Evolutionary conservation across 75 land plant species (phyloP).

Genomic region (Pinus taeda): DNA sequence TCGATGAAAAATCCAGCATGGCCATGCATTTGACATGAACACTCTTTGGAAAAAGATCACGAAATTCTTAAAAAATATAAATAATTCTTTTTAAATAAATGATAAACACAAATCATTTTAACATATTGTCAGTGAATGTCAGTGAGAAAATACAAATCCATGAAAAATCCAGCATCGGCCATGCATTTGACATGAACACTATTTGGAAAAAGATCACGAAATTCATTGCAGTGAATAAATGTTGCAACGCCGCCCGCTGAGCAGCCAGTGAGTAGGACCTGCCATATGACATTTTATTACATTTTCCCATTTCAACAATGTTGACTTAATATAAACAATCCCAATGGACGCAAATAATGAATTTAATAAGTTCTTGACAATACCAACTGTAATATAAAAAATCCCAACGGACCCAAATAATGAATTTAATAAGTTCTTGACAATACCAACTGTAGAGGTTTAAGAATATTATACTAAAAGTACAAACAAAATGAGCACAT

Average conservation of each 20-base stretch:
- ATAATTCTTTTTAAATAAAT: neutral
- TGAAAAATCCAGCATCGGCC: conserved; percentile 85
- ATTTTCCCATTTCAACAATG: neutral
- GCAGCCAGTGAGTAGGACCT: conserved; percentile 84
- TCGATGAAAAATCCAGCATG: conserved; percentile 85
- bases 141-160: conserved; percentile 47
- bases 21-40: conserved; percentile 73
- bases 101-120: too few relatives aligned
- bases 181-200: conserved; percentile 69
- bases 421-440: too few relatives aligned
- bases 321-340: too few relatives aligned
- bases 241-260: conserved; percentile 83
- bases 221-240: conserved; percentile 69
- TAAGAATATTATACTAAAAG: too few relatives aligned
- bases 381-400: too few relatives aligned
- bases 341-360: too few relatives aligned
- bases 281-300: neutral
- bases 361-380: too few relatives aligned
- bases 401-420: too few relatives aligned
- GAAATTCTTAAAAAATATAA: conserved; percentile 18
- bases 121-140: too few relatives aligned
- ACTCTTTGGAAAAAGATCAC: conserved; percentile 31
- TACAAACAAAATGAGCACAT: too few relatives aligned
- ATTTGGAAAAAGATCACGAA: conserved; percentile 42
- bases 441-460: too few relatives aligned